Evolutionary conservation across 2,329 filamentous ascomycete genomes (phyloP).

Genomic region (Madurella mycetomatis): DNA sequence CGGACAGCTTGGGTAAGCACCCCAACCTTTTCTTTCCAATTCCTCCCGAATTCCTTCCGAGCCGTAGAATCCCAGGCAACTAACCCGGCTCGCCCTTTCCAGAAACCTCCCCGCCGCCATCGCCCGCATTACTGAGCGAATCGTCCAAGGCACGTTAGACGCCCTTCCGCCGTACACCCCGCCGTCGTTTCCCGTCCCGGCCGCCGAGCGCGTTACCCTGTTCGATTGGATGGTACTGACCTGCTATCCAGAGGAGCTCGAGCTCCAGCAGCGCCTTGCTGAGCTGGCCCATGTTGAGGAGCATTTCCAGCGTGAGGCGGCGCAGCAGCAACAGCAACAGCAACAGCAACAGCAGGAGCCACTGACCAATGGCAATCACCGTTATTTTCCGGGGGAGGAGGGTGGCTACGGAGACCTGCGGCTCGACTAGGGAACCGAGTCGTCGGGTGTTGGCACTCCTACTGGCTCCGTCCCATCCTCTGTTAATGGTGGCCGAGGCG

Average conservation of each 20-base stretch:
- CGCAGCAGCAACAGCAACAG: not conserved
- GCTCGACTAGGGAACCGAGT: conserved; percentile 14
- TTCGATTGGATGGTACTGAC: conserved; percentile 34
- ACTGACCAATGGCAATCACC: not conserved
- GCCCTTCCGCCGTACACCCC: conserved; percentile 24
- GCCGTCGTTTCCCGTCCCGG: conserved; percentile 29
- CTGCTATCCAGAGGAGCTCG: conserved; percentile 26
- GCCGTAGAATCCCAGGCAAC: not conserved
- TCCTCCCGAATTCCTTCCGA: not conserved
- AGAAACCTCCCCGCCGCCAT: conserved; percentile 28
- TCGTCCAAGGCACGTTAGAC: conserved; percentile 22
- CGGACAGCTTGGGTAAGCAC: conserved; percentile 58
- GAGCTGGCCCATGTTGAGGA: conserved; percentile 5
- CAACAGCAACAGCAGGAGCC: not conserved
- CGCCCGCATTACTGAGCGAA: conserved; percentile 14
- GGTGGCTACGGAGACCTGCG: conserved; percentile 2
- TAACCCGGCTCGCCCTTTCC: not conserved
- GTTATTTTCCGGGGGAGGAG: not conserved
- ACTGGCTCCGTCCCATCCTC: not conserved
- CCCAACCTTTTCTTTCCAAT: too few species aligned
- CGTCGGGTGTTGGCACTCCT: not conserved
- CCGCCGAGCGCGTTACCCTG: conserved; percentile 28
- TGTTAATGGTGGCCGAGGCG: not conserved
- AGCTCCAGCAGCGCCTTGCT: conserved; percentile 15
- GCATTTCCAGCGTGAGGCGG: not conserved